Percentiles rank a stretch among this genome's conserved stretches.
phyloP scores from a whole-genome alignment of 129 eudicot species.

The Flaveria ramosissima region DNA sequence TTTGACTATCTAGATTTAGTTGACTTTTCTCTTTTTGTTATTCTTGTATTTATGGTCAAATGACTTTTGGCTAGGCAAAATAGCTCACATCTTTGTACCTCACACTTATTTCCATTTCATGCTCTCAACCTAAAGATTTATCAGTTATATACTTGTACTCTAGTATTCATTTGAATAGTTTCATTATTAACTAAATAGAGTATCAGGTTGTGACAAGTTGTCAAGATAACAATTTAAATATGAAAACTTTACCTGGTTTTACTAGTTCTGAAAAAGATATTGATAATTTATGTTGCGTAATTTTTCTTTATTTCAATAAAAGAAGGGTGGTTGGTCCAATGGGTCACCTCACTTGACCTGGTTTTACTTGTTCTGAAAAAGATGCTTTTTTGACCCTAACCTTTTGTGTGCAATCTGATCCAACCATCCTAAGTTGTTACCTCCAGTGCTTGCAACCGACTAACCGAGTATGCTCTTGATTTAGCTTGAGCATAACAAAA shows the following conservation, averaged over 20 bases:
- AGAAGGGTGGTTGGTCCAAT: constrained; percentile 9
- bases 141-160: constrained; percentile 2
- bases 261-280: no score
- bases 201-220: constrained; percentile 6
- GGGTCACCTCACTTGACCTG: constrained; percentile 7
- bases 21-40: not conserved
- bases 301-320: not conserved
- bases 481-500: constrained; percentile 11
- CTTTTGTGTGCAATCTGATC: constrained; percentile 1
- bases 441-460: not conserved
- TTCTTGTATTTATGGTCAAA: not conserved
- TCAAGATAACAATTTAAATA: constrained; percentile 4
- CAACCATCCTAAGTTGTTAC: not conserved
- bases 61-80: not conserved
- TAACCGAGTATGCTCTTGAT: constrained; percentile 7
- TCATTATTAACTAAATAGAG: constrained; percentile 11
- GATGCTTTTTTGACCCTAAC: not conserved
- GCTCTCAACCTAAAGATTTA: not conserved
- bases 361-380: not conserved
- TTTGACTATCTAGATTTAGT: not conserved
- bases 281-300: not conserved
- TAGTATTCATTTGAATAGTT: not conserved
- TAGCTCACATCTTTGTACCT: not conserved
- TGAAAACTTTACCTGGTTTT: not conserved
- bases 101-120: constrained; percentile 8